These are phyloP conservation scores for Apophysomyces trapeziformis DNA, from an alignment of 371 early-diverging fungal genomes.

Conservation along the genomic window DNA sequence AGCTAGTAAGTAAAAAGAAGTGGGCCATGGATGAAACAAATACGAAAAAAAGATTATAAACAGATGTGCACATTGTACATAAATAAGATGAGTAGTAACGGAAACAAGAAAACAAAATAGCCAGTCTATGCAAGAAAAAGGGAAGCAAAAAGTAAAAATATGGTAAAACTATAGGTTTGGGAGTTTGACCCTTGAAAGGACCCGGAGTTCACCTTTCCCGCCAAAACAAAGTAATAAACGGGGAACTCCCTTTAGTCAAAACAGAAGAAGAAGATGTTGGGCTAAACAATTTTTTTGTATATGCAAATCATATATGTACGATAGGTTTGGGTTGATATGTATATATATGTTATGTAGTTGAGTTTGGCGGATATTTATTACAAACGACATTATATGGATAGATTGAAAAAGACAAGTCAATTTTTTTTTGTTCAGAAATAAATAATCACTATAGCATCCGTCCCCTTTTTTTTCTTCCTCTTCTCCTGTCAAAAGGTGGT, in stretches of 20 bases:
- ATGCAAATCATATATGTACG: constrained; percentile 10
- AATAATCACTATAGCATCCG: constrained; percentile 11
- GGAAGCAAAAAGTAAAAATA: constrained; percentile 2
- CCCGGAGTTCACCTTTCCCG: constrained; percentile 12
- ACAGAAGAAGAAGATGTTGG: neutral
- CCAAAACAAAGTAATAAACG: constrained; percentile 9
- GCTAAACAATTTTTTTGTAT: neutral
- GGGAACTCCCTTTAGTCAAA: neutral
- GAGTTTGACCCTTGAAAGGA: constrained; percentile 5
- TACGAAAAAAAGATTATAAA: neutral
- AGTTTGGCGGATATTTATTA: constrained; percentile 14
- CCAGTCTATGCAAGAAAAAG: constrained; percentile 10
- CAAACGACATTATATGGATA: constrained; percentile 35
- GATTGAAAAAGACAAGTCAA: constrained; percentile 27
- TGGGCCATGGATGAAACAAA: constrained; percentile 4
- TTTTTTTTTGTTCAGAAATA: constrained; percentile 24
- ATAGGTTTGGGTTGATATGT: constrained; percentile 9
- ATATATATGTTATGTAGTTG: constrained; percentile 14
- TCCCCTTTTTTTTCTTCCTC: constrained; percentile 19
- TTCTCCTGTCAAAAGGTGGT: constrained; percentile 11
- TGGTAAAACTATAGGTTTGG: neutral
- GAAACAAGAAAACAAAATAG: neutral
- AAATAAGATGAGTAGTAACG: constrained; percentile 9
- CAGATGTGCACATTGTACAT: constrained; percentile 10
- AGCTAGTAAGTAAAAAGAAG: neutral